These are phyloP conservation scores for Macrophomina tecta DNA, from an alignment of 2,329 filamentous ascomycete species.

Conservation along the genomic window DNA sequence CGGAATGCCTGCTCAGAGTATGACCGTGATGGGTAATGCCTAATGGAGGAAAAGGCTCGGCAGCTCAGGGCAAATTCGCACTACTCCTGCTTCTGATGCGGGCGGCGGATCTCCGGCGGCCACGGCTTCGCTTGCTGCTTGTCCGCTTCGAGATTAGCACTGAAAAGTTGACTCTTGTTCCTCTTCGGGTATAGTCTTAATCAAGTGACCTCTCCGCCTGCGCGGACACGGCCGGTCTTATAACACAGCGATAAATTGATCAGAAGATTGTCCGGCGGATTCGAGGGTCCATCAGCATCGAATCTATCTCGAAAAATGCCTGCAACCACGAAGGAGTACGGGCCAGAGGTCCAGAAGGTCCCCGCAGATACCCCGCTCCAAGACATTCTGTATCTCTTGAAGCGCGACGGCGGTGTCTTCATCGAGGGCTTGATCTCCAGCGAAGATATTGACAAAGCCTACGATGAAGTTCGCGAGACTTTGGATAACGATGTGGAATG, in stretches of 20 bases:
- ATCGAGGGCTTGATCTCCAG: slow-evolving; percentile 28
- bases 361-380: slow-evolving; percentile 28
- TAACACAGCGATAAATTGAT: background rate
- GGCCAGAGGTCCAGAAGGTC: slow-evolving; percentile 28
- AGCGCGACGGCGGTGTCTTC: slow-evolving; percentile 31
- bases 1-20: background rate
- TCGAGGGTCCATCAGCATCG: too few species aligned
- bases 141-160: background rate
- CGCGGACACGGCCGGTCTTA: background rate
- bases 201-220: background rate
- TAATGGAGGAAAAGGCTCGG: background rate
- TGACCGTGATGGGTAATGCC: background rate
- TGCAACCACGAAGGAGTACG: slow-evolving; percentile 1
- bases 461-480: slow-evolving; percentile 30
- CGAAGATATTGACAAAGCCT: slow-evolving; percentile 29
- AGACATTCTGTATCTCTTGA: slow-evolving; percentile 29
- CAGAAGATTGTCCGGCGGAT: too few species aligned
- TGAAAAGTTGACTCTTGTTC: background rate
- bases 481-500: slow-evolving; percentile 30
- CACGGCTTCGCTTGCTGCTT: background rate
- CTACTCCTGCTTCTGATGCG: background rate
- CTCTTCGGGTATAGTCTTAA: background rate
- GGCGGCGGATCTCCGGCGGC: slow-evolving; percentile 9
- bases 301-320: background rate
- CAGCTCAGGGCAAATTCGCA: too few species aligned